Evolutionary conservation across 345 rosid species (phyloP).

Genomic region (Xanthoceras sorbifolium): DNA sequence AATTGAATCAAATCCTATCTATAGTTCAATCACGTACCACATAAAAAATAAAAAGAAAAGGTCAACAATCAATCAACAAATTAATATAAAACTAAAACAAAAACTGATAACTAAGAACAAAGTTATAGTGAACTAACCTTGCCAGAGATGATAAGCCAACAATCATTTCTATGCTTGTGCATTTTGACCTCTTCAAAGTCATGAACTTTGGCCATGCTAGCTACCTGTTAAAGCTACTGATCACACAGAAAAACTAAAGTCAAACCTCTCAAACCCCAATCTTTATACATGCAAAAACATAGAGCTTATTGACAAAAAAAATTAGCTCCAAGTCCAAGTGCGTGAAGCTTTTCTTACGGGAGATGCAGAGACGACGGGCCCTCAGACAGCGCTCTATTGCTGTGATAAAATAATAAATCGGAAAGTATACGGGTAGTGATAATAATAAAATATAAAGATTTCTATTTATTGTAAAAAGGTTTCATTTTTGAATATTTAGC

Average conservation of each 20-base stretch:
- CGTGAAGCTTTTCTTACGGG: not conserved
- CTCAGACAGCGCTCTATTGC: not conserved
- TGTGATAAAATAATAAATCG: not conserved
- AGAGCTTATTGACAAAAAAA: not conserved
- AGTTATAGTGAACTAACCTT: constrained; percentile 44
- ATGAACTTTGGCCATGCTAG: constrained; percentile 27
- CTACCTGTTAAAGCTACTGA: constrained; percentile 31
- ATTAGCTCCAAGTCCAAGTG: not conserved
- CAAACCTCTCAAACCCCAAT: not conserved
- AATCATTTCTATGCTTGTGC: constrained; percentile 54
- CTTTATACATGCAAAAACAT: too few relatives aligned
- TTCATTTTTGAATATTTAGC: too few relatives aligned
- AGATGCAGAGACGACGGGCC: not conserved
- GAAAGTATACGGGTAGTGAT: too few relatives aligned
- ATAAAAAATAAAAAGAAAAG: not conserved
- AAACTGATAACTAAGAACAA: not conserved
- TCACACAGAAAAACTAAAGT: not conserved
- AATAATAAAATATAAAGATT: too few relatives aligned
- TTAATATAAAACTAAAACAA: not conserved
- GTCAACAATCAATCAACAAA: not conserved
- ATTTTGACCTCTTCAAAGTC: constrained; percentile 51
- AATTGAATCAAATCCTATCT: not conserved
- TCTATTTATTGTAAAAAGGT: too few relatives aligned
- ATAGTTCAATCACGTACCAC: not conserved
- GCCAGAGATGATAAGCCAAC: constrained; percentile 73